Percentiles rank a stretch among this genome's conserved stretches.
These are phyloP conservation scores for Rubroshorea leprosula DNA, from an alignment of 345 rosid species.

Conservation along the genomic window DNA sequence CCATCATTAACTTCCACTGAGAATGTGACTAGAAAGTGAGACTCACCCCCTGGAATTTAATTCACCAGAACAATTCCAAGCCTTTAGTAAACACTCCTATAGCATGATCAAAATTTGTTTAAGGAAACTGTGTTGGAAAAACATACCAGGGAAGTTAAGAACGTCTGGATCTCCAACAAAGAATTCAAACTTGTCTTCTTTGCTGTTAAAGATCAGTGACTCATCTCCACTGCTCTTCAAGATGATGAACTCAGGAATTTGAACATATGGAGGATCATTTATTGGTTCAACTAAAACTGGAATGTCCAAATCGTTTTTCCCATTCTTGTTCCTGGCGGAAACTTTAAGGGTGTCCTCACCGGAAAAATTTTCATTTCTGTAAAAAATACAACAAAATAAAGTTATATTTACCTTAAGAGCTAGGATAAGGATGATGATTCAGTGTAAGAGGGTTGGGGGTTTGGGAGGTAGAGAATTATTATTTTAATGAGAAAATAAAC, in stretches of 20 bases:
- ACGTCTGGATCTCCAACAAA: conserved; percentile 82
- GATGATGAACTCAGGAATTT: conserved; percentile 46
- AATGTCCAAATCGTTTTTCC: conserved; percentile 55
- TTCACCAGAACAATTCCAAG: conserved; percentile 1
- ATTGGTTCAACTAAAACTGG: conserved; percentile 55
- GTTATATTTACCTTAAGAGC: background rate
- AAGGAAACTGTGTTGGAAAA: background rate
- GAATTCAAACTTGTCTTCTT: conserved; percentile 54
- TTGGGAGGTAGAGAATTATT: too few species aligned
- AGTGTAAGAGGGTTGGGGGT: too few species aligned
- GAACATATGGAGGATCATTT: conserved; percentile 76
- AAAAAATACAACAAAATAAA: background rate
- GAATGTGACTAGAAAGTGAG: conserved; percentile 49
- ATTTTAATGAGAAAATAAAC: too few species aligned
- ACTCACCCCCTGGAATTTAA: conserved; percentile 46
- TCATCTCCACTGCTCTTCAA: conserved; percentile 36
- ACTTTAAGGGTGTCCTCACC: conserved; percentile 63
- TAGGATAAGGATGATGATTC: background rate
- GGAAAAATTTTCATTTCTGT: conserved; percentile 69
- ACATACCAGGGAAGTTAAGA: conserved; percentile 62
- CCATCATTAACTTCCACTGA: conserved; percentile 82
- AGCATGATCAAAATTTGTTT: background rate
- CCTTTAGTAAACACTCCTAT: background rate
- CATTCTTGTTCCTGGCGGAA: conserved; percentile 68
- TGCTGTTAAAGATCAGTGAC: conserved; percentile 45